Evolutionary conservation across 2,329 filamentous ascomycete species (phyloP), one percentile per base, ranked within the genome.

Genomic region (Alternaria consortialis): DNA sequence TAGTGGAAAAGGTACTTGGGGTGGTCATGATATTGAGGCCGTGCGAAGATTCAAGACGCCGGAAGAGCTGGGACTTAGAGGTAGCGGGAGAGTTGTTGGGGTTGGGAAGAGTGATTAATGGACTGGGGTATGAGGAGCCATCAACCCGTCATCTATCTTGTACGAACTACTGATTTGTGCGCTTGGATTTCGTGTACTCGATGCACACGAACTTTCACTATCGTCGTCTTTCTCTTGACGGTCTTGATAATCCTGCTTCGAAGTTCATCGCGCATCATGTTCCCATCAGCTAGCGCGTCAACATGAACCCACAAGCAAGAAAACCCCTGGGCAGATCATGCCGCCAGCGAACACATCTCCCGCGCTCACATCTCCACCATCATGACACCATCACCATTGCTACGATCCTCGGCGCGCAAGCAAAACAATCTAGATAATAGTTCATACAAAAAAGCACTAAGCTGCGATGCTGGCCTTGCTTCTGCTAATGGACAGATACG

Each of bases 81-180:
- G 64, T 31, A 61, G 66, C 27, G 72, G 66, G 27, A 74, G 53
- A 52, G 70, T 76, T 20, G 70, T 76, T 7, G 75, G 74, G 13
- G 64, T 75, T 29, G 74, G 70, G 46, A 77, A 77, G 63, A 75
- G 69, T 63, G 75, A 77, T 69, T 77, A 56, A 70, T 32, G 5
- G 13, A 13, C 13, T 13, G 37, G 31, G 17, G 15, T 12, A 4
- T 36, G 6, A n/a, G 15, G 31, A 36, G 46, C 44, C 31, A 34
- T 48, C 17, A 12, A 17, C 29, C 8, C 31, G 13, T 36, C 31
- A 36, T 48, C 31, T 17, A 25, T 48, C 31, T 8, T 48, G 31
- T 13, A 11, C 9, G 4, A 25, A 13, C n/a, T 34, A 3, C 20
- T 20, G 20, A 48, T 17, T 13, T 36, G 20, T 20, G 46, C 39